These are phyloP conservation scores for Graphium sp. DNA, from an alignment of 2,329 filamentous ascomycete genomes.

Conservation along the genomic window DNA sequence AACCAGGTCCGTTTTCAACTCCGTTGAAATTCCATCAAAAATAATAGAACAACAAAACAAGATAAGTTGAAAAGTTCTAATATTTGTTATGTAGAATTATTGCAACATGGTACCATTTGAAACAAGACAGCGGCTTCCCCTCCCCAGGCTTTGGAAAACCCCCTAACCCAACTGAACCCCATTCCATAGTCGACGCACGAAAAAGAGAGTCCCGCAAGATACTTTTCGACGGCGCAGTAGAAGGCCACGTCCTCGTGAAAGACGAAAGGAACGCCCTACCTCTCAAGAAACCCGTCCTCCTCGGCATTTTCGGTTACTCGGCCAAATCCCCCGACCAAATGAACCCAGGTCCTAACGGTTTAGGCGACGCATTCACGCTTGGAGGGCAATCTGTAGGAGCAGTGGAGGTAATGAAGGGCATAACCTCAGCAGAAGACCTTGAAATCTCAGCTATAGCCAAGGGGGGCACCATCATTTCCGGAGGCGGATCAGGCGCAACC, in stretches of 20 bases:
- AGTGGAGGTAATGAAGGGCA: conserved; percentile 13
- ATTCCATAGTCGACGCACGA: conserved; percentile 35
- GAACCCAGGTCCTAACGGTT: conserved; percentile 15
- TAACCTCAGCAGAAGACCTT: no score
- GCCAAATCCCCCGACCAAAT: conserved; percentile 25
- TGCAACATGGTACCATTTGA: no score
- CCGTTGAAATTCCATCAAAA: no score
- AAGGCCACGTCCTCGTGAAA: conserved; percentile 49
- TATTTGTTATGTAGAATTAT: no score
- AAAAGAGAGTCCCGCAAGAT: conserved; percentile 15
- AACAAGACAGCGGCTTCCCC: no score
- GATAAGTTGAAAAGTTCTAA: no score
- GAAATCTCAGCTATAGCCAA: no score
- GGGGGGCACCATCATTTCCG: conserved; percentile 11
- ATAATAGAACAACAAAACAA: no score
- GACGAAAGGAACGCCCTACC: conserved; percentile 39
- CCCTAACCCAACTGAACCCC: no score
- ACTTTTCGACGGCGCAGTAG: conserved; percentile 38
- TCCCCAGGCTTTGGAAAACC: no score
- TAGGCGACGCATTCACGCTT: conserved; percentile 16
- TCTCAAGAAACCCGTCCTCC: conserved; percentile 25
- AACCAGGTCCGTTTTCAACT: conserved; percentile 14
- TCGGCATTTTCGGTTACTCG: conserved; percentile 49
- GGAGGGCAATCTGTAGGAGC: conserved; percentile 20
- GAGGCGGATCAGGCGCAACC: conserved; percentile 30